Base-by-base conservation (phyloP, 192 early-diverging fungal genomes). In the Coemansia sp. region DNA sequence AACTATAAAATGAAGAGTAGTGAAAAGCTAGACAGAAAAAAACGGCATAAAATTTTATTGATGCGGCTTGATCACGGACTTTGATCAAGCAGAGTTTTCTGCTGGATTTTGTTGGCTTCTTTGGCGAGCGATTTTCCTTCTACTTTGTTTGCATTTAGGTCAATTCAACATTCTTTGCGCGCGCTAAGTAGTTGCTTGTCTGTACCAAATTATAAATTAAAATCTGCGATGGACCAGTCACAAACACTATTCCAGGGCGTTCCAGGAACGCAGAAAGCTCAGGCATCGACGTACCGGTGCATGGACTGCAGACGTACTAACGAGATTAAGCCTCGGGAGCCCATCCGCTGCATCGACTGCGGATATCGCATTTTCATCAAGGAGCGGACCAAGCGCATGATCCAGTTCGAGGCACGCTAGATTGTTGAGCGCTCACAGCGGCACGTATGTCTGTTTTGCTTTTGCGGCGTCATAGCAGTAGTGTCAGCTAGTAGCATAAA, bases 351-450 rank as follows among this genome's bases (percentile, higher is more conserved):
- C 85, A 88, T 90, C 56, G 92, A 95, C 61, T 97, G 95, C 74
- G 95, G 96, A 11, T 91, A 95, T 81, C 81, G 96, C 63, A 94
- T 98, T 64, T 89, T 98, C 89, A 93, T 95, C 83, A 98, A 98
- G 84, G 94, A 95, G 85, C 86, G 96, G 58, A 98, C 96, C 51
- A 75, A 69, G 55, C 55, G 81, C 86, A 93, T 97, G 94, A 92
- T 96, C 60, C 95, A 97, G 84, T 97, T 97, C 70, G 95, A 97
- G 84, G 95, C 95, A 58, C 93, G 95, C 65, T 96, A 89, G 52
- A 0, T 22, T 55, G 53, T 24, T 27, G 14, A 4, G 53, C 21
- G 6, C 53, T 1, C 19, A n/a, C 19, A 21, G 17, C 19, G n/a
- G 12, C n/a, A 6, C 4, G 7, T 21, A 12, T 47, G 43, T 12